phyloP scores from a whole-genome alignment of 2,329 filamentous ascomycete species.

The Periconia sp. region DNA sequence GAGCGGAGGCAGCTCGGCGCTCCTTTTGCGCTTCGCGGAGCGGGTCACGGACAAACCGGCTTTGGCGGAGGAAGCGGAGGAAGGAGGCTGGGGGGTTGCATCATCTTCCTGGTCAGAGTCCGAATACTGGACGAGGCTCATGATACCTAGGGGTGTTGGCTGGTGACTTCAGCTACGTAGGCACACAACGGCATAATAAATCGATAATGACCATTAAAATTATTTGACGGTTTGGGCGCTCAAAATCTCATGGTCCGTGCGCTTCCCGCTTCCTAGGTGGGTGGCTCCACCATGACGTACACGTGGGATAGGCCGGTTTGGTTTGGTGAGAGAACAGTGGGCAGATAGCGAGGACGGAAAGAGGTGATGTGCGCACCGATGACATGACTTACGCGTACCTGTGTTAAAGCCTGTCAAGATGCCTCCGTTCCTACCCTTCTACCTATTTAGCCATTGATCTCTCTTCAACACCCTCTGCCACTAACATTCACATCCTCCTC shows the following conservation, averaged over 20 bases:
- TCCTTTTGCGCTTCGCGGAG: slow-evolving; percentile 36
- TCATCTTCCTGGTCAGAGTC: slow-evolving; percentile 55
- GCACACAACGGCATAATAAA: neutral
- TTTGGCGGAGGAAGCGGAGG: too few species aligned
- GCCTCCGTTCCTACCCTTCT: neutral
- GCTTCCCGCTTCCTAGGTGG: too few species aligned
- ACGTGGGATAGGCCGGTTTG: too few species aligned
- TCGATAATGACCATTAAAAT: too few species aligned
- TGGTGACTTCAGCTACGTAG: neutral
- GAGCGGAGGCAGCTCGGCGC: slow-evolving; percentile 66
- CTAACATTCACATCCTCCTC: slow-evolving; percentile 1
- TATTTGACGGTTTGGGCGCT: too few species aligned
- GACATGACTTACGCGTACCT: neutral
- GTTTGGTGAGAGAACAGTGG: too few species aligned
- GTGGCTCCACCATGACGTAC: too few species aligned
- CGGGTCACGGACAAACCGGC: neutral
- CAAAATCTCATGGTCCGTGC: too few species aligned
- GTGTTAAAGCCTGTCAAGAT: neutral
- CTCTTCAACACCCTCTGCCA: neutral
- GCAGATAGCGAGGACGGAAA: too few species aligned
- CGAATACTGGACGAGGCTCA: slow-evolving; percentile 37
- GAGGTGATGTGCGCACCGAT: neutral
- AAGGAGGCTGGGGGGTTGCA: neutral
- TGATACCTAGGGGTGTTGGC: slow-evolving; percentile 10
- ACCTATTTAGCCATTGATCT: too few species aligned